Percentiles rank a stretch among this genome's conserved stretches.
These are phyloP conservation scores for Ascoidea rubescens DNA, from an alignment of 805 yeast genomes.

Conservation along the genomic window DNA sequence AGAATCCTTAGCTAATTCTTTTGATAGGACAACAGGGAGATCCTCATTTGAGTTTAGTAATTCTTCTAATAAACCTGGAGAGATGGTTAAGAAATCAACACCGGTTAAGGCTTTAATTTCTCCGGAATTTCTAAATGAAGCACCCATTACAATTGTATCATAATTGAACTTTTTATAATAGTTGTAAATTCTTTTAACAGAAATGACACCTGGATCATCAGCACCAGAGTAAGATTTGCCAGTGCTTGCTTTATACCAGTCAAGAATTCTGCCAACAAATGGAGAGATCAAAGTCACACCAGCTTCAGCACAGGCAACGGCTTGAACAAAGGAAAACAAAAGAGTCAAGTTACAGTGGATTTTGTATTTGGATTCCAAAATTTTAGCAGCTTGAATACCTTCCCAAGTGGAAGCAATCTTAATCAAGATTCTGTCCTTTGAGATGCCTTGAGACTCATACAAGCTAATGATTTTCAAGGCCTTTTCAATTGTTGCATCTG, in stretches of 20 bases:
- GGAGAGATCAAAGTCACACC: constrained; percentile 92
- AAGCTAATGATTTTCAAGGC: constrained; percentile 82
- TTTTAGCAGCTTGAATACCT: constrained; percentile 98
- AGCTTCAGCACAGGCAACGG: constrained; percentile 99
- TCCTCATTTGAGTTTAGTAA: constrained; percentile 62
- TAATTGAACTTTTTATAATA: constrained; percentile 96
- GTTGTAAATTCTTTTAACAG: constrained; percentile 83
- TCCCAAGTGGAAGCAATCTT: constrained; percentile 98
- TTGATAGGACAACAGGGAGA: constrained; percentile 74
- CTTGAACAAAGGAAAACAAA: constrained; percentile 90
- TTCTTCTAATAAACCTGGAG: constrained; percentile 86
- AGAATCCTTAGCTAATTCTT: constrained; percentile 40
- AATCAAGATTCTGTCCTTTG: constrained; percentile 83
- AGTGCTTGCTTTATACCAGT: constrained; percentile 92
- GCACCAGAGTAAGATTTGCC: constrained; percentile 75
- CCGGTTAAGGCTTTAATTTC: constrained; percentile 97
- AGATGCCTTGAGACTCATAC: constrained; percentile 74
- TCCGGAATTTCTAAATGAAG: constrained; percentile 94
- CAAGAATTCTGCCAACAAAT: constrained; percentile 97
- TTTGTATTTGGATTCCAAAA: constrained; percentile 79
- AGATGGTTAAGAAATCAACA: constrained; percentile 87
- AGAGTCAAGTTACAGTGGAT: constrained; percentile 93
- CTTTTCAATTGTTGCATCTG: constrained; percentile 84
- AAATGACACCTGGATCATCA: constrained; percentile 86
- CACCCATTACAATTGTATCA: constrained; percentile 99